Base-by-base conservation (phyloP, 208 protist species). In the Leishmania guyanensis region DNA sequence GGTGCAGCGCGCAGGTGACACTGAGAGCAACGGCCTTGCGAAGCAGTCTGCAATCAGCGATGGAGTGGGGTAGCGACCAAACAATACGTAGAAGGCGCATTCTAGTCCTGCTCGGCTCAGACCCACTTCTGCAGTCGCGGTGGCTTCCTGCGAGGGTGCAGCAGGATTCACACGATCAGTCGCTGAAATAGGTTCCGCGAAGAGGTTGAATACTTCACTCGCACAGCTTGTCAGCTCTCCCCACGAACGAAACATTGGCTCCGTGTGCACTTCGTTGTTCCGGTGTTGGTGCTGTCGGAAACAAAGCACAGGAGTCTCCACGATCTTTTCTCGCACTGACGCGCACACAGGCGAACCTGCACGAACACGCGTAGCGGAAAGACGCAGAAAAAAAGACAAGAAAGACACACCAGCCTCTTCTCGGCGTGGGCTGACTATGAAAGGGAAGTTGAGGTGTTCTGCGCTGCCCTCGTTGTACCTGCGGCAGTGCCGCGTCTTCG, bases 241-340 rank as follows among this genome's bases (percentile, higher is more conserved):
- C 74, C 75, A 79, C 5, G 91, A 91, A 29, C 89, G 88, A 74
- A 88, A 94, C 90, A 94, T 94, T 9, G n/a, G 29, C 53, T 5
- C 48, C 46, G 26, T 10, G 69, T 53, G 46, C 43, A 5, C 69
- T 73, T 14, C 9, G 69, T 73, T 12, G 46, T 26, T 51, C 69
- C 22, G 66, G 36, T 17, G 39, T 17, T 17, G 39, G 39, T 29
- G 66, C 43, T 54, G 10, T 53, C 81, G 46, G 58, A 33, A 33
- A n/a, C 0, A 14, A 51, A 33, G 64, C 39, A 3, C 46, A 0
- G 69, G 53, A 20, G 48, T 29, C 69, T 26, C 9, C 22, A 50
- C 39, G 26, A 54, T 17, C 69, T 12, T n/a, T 9, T 16, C 8
- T 33, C 8, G 43, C 14, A 12, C 43, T 33, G 22, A 22, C 66